Evolutionary conservation across 345 rosid species (phyloP).

Genomic region (Draba incana): DNA sequence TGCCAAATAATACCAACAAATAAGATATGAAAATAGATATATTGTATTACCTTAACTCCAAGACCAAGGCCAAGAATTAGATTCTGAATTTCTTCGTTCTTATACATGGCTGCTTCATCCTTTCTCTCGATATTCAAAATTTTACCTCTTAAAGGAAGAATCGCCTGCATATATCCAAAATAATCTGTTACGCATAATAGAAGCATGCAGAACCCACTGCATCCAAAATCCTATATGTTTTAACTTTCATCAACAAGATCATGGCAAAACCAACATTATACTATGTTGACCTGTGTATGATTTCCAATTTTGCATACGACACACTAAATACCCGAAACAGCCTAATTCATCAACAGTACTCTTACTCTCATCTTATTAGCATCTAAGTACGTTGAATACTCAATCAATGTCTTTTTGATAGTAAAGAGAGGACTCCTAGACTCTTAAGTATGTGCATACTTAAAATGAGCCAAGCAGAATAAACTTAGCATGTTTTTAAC

Average conservation of each 20-base stretch:
- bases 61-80: slow-evolving; percentile 95
- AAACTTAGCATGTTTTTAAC: slow-evolving; percentile 8
- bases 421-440: background rate
- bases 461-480: background rate
- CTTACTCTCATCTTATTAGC: slow-evolving; percentile 5
- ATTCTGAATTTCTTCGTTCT: slow-evolving; percentile 96
- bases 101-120: slow-evolving; percentile 98
- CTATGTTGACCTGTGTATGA: background rate
- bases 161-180: slow-evolving; percentile 62
- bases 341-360: background rate
- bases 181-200: slow-evolving; percentile 3
- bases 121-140: slow-evolving; percentile 90
- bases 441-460: background rate
- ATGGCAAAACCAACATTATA: background rate
- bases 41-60: slow-evolving; percentile 82
- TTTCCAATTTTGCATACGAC: background rate
- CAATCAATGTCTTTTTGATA: slow-evolving; percentile 7
- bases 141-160: slow-evolving; percentile 97
- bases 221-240: background rate
- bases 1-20: slow-evolving; percentile 4
- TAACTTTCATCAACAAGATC: slow-evolving; percentile 8
- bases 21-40: slow-evolving; percentile 14
- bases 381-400: slow-evolving; percentile 1
- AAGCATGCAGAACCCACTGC: background rate
- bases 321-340: slow-evolving; percentile 9